Evolutionary conservation across 768 basidiomycete species (phyloP).

Genomic region (Kwoniella mangroviensis): DNA sequence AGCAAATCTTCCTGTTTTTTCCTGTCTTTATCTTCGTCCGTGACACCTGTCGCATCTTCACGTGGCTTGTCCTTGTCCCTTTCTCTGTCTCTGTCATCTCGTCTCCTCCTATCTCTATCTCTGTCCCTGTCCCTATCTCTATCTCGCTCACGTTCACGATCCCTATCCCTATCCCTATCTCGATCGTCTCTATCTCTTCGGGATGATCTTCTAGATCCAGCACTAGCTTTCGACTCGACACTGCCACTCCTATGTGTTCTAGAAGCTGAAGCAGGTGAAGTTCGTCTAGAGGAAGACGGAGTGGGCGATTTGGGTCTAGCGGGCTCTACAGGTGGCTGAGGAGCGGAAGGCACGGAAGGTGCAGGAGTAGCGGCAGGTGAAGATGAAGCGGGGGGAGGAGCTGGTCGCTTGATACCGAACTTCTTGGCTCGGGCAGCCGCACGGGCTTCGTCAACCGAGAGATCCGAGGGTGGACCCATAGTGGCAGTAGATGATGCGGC

Average conservation of each 20-base stretch:
- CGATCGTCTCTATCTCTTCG: constrained; percentile 26
- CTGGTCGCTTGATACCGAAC: constrained; percentile 42
- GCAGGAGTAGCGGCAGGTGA: constrained; percentile 9
- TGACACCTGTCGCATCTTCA: not conserved
- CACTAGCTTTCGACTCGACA: constrained; percentile 38
- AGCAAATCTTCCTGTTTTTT: constrained; percentile 36
- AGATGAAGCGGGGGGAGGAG: constrained; percentile 21
- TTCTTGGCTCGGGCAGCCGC: constrained; percentile 45
- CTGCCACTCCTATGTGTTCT: constrained; percentile 35
- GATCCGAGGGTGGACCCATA: constrained; percentile 45
- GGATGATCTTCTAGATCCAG: constrained; percentile 32
- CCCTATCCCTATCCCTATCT: constrained; percentile 27
- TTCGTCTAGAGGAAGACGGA: constrained; percentile 16
- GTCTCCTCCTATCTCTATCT: constrained; percentile 10
- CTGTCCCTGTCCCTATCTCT: constrained; percentile 8
- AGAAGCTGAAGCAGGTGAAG: constrained; percentile 14
- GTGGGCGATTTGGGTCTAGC: constrained; percentile 21
- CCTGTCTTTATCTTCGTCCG: constrained; percentile 27
- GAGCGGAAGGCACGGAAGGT: constrained; percentile 6
- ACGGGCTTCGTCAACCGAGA: constrained; percentile 43
- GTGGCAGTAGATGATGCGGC: constrained; percentile 12
- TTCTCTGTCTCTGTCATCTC: constrained; percentile 20
- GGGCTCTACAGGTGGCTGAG: constrained; percentile 2
- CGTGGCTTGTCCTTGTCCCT: constrained; percentile 7
- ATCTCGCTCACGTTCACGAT: constrained; percentile 9